Base-by-base conservation (phyloP, 768 basidiomycete genomes). In the Mycena vitilis region DNA sequence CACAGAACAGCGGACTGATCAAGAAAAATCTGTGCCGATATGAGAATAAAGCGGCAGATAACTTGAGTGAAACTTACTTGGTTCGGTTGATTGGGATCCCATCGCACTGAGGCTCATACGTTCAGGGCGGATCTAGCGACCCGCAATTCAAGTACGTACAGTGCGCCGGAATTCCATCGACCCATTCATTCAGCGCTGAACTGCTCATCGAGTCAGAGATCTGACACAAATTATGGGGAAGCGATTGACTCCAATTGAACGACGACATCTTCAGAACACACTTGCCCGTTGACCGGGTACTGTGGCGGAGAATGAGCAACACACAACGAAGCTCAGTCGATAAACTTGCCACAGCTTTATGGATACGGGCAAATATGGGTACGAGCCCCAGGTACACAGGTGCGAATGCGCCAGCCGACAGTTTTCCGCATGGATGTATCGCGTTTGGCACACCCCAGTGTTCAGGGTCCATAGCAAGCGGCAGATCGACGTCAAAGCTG, bases 401-500 rank as follows among this genome's bases (percentile, higher is more conserved):
- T 1, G 59, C 5, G 42, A 63, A 68, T 22, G 51, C 51, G 56
- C 56, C 25, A 30, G 11, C 75, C 5, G 86, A 87, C 0, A 89
- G 89, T 70, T 85, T 86, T 16, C 83, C 86, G 0, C 80, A 71
- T 0, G 93, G 92, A 73, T 94, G 92, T 49, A 54, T 80, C 0
- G 83, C 81, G 53, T 85, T 84, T n/a, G 76, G 81, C 42, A 78
- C 79, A 20, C 85, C 79, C 82, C 81, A 83, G 59, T 81, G 82
- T 68, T 83, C 82, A 44, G 83, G 82, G 60, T 83, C 82, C 69
- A 83, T 84, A 71, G 91, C 90, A 36, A 89, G 83, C 9, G 88
- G 89, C 13, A 86, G 80, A 48, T 91, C 90, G 10, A 88, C 80
- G 69, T 93, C 90, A 71, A 90, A 87, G 69, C 89, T 89, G 30